Percentiles rank a stretch among this genome's conserved stretches.
phyloP scores from a whole-genome alignment of 1,284 basidiomycete genomes.

The Malassezia cuniculi region DNA sequence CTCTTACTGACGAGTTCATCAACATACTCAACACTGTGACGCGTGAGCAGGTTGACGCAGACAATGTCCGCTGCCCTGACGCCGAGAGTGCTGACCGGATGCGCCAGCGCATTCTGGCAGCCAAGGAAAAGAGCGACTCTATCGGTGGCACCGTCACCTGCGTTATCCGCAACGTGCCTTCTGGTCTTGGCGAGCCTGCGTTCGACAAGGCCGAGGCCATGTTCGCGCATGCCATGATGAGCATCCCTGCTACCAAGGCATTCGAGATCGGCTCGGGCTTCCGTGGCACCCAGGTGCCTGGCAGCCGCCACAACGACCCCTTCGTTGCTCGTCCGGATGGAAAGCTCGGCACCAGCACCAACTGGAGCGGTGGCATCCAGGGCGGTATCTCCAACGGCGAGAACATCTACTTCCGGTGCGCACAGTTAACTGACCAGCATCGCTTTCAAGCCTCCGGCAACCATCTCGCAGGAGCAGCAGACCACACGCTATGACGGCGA shows the following conservation, averaged over 20 bases:
- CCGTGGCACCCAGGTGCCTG: constrained; percentile 84
- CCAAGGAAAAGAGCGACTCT: constrained; percentile 79
- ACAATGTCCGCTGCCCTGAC: constrained; percentile 82
- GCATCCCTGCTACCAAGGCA: constrained; percentile 93
- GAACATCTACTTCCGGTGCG: constrained; percentile 87
- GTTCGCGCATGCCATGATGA: constrained; percentile 94
- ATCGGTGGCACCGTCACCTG: constrained; percentile 96
- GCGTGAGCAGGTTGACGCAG: constrained; percentile 74
- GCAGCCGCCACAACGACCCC: constrained; percentile 82
- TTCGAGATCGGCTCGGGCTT: constrained; percentile 98
- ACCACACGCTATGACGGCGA: constrained; percentile 90
- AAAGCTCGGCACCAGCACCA: constrained; percentile 67
- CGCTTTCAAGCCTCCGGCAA: constrained; percentile 96
- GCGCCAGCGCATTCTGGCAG: constrained; percentile 83
- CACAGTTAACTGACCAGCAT: constrained; percentile 51
- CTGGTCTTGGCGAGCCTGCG: constrained; percentile 88
- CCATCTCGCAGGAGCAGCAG: constrained; percentile 79
- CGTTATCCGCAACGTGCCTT: constrained; percentile 76
- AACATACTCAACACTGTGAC: constrained; percentile 67
- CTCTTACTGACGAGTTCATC: constrained; percentile 69
- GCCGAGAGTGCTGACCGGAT: constrained; percentile 72
- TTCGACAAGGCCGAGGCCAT: constrained; percentile 98
- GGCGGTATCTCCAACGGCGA: constrained; percentile 97
- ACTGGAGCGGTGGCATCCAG: constrained; percentile 95
- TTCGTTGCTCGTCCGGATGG: constrained; percentile 63